A percentile compares a stretch with the other conserved stretches of the same genome.
Evolutionary conservation across 1,284 basidiomycete species (phyloP).

Genomic region (Lignosus rhinocerotis): DNA sequence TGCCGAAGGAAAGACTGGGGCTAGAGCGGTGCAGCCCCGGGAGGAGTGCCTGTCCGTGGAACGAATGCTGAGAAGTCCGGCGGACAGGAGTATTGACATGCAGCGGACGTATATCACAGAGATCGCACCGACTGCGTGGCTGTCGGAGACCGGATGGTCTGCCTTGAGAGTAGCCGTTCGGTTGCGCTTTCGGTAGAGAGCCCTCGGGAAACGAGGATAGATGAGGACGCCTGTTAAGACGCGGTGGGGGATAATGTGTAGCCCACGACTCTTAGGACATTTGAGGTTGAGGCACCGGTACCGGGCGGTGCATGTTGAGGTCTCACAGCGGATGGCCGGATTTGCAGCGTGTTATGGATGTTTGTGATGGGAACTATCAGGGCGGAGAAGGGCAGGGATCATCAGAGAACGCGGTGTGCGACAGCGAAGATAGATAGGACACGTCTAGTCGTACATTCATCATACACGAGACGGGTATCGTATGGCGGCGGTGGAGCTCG

Average conservation of each 20-base stretch:
- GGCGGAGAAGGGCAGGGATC: conserved; percentile 9
- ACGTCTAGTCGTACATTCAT: conserved; percentile 12
- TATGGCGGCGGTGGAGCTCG: not conserved
- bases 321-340: conserved; percentile 2
- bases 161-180: conserved; percentile 1
- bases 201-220: not conserved
- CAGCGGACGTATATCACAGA: conserved; percentile 18
- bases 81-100: conserved; percentile 20
- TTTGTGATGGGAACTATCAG: conserved; percentile 18
- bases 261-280: not conserved
- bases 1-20: conserved; percentile 10
- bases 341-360: not conserved
- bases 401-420: conserved; percentile 15
- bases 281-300: conserved; percentile 1
- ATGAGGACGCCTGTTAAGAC: conserved; percentile 4
- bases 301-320: conserved; percentile 1
- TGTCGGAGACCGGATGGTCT: conserved; percentile 11
- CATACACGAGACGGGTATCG: conserved; percentile 3
- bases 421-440: conserved; percentile 23
- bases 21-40: conserved; percentile 18
- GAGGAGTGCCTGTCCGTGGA: conserved; percentile 15
- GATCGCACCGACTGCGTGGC: conserved; percentile 18
- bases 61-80: conserved; percentile 19
- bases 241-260: not conserved
- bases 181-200: not conserved